A percentile compares a stretch with the other conserved stretches of the same genome.
Evolutionary conservation across 2,329 filamentous ascomycete species (phyloP).

Genomic region (Fusarium pseudoanthophilum): DNA sequence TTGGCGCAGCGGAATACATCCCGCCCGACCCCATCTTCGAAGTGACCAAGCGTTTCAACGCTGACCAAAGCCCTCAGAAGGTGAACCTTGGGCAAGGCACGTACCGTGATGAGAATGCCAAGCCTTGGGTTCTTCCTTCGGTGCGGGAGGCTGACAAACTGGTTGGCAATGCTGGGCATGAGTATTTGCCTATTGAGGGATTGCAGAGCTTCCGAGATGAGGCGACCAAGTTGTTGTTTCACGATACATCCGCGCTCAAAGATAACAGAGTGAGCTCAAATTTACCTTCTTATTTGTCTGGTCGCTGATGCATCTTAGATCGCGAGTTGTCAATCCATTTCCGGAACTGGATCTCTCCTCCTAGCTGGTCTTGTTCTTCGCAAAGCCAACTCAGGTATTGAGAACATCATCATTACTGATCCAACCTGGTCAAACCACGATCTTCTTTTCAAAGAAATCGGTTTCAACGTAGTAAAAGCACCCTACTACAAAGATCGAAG

Average conservation of each 20-base stretch:
- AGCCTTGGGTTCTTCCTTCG: slow-evolving; percentile 53
- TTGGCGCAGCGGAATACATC: slow-evolving; percentile 41
- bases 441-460: slow-evolving; percentile 49
- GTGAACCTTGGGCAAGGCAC: slow-evolving; percentile 54
- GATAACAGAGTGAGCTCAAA: slow-evolving; percentile 44
- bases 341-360: slow-evolving; percentile 54
- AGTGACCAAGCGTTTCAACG: slow-evolving; percentile 48
- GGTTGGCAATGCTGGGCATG: slow-evolving; percentile 45
- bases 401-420: slow-evolving; percentile 51
- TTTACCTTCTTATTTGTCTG: fast-evolving
- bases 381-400: slow-evolving; percentile 39
- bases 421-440: slow-evolving; percentile 57
- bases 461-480: slow-evolving; percentile 46
- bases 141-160: slow-evolving; percentile 44
- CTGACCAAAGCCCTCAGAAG: slow-evolving; percentile 47
- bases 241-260: slow-evolving; percentile 38
- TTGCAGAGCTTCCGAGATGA: slow-evolving; percentile 47
- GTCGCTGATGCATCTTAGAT: slow-evolving; percentile 29
- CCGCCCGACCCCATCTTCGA: slow-evolving; percentile 50
- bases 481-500: slow-evolving; percentile 51
- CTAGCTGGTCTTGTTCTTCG: slow-evolving; percentile 49
- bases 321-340: slow-evolving; percentile 53
- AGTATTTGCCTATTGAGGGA: slow-evolving; percentile 53
- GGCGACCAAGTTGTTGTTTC: slow-evolving; percentile 48
- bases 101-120: slow-evolving; percentile 52